Percentiles rank a stretch among this genome's conserved stretches.
Evolutionary conservation across 2,329 filamentous ascomycete genomes (phyloP).

Genomic region (Davidsoniella australis): DNA sequence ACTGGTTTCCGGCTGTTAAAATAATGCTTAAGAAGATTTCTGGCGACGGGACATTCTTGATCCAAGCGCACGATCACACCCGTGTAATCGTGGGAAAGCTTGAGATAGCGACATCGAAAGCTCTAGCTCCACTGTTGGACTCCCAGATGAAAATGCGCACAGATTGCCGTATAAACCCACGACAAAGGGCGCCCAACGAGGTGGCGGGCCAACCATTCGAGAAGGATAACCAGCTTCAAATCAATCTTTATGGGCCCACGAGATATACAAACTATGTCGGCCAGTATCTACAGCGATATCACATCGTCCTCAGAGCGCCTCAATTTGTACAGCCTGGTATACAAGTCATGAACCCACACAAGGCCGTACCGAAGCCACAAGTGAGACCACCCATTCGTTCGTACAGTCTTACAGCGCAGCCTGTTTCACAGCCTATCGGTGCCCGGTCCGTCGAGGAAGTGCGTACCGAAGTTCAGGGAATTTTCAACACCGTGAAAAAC

Average conservation of each 20-base stretch:
- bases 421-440: constrained; percentile 13
- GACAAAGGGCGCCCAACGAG: constrained; percentile 47
- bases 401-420: constrained; percentile 16
- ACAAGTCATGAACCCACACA: constrained; percentile 62
- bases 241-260: constrained; percentile 66
- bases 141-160: constrained; percentile 48
- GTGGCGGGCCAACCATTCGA: constrained; percentile 45
- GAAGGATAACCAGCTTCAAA: constrained; percentile 41
- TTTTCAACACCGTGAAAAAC: constrained; percentile 71
- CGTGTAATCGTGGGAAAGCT: constrained; percentile 59
- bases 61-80: constrained; percentile 58
- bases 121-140: constrained; percentile 58
- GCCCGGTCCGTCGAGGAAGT: constrained; percentile 69
- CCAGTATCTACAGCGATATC: constrained; percentile 21
- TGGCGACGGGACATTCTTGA: constrained; percentile 38
- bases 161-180: constrained; percentile 51
- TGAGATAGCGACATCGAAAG: constrained; percentile 48
- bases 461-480: constrained; percentile 62
- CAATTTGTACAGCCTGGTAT: constrained; percentile 49
- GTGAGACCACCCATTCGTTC: constrained; percentile 21
- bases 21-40: constrained; percentile 46
- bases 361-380: constrained; percentile 20
- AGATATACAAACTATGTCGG: constrained; percentile 50
- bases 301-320: constrained; percentile 50
- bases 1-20: constrained; percentile 58